Evolutionary conservation across 1,139 yeast genomes (phyloP).

Genomic region (Sugiyamaella japonica): DNA sequence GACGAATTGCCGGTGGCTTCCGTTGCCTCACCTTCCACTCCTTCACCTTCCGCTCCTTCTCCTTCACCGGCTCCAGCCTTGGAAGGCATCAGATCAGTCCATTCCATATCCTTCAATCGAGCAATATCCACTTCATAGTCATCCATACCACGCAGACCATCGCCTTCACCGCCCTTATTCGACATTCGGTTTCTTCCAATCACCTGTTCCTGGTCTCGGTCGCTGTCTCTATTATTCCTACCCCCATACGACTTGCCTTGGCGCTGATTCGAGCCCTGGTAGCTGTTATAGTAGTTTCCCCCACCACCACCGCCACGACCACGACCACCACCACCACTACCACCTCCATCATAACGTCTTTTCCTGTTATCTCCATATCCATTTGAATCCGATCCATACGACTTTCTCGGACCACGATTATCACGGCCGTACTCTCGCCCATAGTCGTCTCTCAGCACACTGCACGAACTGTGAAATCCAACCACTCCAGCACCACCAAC

Average conservation of each 20-base stretch:
- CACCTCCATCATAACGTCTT: no score
- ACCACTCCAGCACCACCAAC: neutral
- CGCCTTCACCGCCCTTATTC: slow-evolving; percentile 33
- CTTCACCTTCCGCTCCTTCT: slow-evolving; percentile 12
- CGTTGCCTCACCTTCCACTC: slow-evolving; percentile 14
- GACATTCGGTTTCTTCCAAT: slow-evolving; percentile 24
- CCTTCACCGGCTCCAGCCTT: slow-evolving; percentile 11
- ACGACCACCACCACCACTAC: no score
- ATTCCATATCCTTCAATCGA: slow-evolving; percentile 22
- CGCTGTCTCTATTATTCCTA: slow-evolving; percentile 10
- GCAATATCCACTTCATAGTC: slow-evolving; percentile 35
- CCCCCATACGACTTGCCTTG: neutral
- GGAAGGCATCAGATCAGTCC: slow-evolving; percentile 27
- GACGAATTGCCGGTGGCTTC: slow-evolving; percentile 12
- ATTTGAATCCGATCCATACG: neutral
- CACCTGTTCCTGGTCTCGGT: slow-evolving; percentile 16
- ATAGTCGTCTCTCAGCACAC: neutral
- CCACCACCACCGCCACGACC: neutral
- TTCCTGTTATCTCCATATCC: neutral
- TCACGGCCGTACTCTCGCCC: neutral
- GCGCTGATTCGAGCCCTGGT: neutral
- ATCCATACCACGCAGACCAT: slow-evolving; percentile 38
- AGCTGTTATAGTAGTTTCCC: slow-evolving; percentile 1
- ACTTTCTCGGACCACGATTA: neutral
- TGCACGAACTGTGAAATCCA: neutral